Evolutionary conservation across 805 yeast genomes (phyloP), one percentile per base, ranked within the genome.

Genomic region (Lipomyces japonicus): DNA sequence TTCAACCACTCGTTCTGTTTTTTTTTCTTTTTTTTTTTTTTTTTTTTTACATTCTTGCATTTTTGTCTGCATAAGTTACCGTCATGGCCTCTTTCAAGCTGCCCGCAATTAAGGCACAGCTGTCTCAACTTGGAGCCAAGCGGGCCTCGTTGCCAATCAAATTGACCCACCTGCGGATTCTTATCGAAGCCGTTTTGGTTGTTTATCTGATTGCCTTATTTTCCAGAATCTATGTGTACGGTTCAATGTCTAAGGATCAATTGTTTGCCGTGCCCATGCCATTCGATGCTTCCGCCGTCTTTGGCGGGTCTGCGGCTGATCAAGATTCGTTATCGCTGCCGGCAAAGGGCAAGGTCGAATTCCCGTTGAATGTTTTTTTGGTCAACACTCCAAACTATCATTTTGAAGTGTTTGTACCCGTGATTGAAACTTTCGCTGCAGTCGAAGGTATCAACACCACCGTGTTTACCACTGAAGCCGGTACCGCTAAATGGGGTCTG

Each of bases 401-500:
- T 30, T 46, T 44, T 32, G 54, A 51, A 44, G 50, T 45, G 12
- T 42, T 46, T 21, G 31, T 38, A 7, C 42, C 49, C 18, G 40
- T 38, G 16, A 23, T 37, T 6, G 26, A 44, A 16, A 7, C 54
- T 22, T 46, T 44, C 32, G 22, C n/a, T 28, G 28, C 16, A 4
- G 24, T 32, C 5, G 36, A 26, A 37, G 25, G 36, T 35, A n/a
- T 31, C 28, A 42, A 46, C 40, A n/a, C 26, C 36, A 40, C 50
- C 14, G 26, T 46, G 22, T 34, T 51, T 24, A 42, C 55, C 5
- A 47, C 53, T n/a, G 55, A 51, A 23, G 42, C 14, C 4, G 55
- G 55, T 23, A 47, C 43, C 52, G 6, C 14, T 39, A 51, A 51
- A 26, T 51, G 55, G 55, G 55, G 55, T 23, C 40, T 51, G 9